Evolutionary conservation across 345 rosid genomes (phyloP).

Genomic region (Eutrema yunnanense): DNA sequence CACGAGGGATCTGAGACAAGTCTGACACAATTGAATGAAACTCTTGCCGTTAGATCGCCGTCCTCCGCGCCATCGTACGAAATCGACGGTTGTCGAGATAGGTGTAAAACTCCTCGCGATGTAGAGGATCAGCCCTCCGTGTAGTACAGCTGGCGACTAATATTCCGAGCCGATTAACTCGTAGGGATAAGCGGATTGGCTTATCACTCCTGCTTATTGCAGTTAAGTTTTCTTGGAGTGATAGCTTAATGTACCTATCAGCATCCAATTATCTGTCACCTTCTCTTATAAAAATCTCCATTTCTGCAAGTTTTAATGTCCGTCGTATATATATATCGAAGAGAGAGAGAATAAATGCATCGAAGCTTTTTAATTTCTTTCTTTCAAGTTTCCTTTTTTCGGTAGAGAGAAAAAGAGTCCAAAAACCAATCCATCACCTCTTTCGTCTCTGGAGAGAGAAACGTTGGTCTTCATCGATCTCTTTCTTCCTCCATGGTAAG

Average conservation of each 20-base stretch:
- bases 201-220: slow-evolving; percentile 12
- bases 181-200: fast-evolving
- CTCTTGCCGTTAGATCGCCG: slow-evolving; percentile 30
- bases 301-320: slow-evolving; percentile 37
- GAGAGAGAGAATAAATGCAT: slow-evolving; percentile 29
- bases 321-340: slow-evolving; percentile 20
- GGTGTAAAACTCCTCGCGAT: neutral
- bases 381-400: slow-evolving; percentile 15
- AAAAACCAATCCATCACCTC: slow-evolving; percentile 21
- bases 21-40: slow-evolving; percentile 27
- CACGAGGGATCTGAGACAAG: slow-evolving; percentile 38
- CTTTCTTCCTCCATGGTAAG: slow-evolving; percentile 28
- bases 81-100: neutral
- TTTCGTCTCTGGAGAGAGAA: slow-evolving; percentile 19
- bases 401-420: slow-evolving; percentile 28
- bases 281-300: slow-evolving; percentile 37
- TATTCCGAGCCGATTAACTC: slow-evolving; percentile 78
- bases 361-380: slow-evolving; percentile 9
- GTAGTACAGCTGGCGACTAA: slow-evolving; percentile 53
- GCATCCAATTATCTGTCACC: slow-evolving; percentile 42
- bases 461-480: slow-evolving; percentile 29
- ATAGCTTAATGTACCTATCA: fast-evolving
- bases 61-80: neutral
- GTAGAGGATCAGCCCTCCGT: neutral
- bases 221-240: neutral